Conservation (phyloP, 352 stramenopile genomes). For the Thraustotheca clavata region DNA sequence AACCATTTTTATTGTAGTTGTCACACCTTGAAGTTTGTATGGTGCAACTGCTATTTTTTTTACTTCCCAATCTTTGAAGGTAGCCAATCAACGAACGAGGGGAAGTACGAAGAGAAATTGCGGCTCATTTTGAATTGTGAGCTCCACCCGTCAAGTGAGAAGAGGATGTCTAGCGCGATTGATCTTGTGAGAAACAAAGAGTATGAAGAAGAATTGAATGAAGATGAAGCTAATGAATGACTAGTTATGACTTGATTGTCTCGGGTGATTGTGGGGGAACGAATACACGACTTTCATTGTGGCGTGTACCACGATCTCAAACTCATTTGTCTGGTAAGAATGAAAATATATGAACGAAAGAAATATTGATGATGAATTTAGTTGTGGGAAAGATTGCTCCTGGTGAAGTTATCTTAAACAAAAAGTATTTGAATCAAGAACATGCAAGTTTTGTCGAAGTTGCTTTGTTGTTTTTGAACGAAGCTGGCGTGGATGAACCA, state of each 20-base stretch:
- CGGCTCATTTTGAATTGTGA: constrained; percentile 2
- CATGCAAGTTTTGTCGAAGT: constrained; percentile 81
- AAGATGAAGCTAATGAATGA: background rate
- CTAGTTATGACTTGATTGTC: constrained; percentile 55
- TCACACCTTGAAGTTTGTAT: constrained; percentile 13
- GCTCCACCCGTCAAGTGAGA: background rate
- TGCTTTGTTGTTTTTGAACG: constrained; percentile 89
- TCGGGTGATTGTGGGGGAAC: constrained; percentile 95
- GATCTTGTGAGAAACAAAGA: background rate
- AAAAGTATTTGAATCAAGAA: constrained; percentile 83
- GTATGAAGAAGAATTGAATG: background rate
- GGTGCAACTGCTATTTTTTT: constrained; percentile 1
- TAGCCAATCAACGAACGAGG: background rate
- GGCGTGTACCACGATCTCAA: constrained; percentile 54
- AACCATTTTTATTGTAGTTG: background rate
- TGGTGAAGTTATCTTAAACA: constrained; percentile 74
- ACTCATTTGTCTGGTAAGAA: constrained; percentile 46
- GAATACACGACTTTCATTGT: constrained; percentile 92
- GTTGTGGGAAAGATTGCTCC: constrained; percentile 52
- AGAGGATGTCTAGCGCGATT: background rate
- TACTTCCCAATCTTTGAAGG: background rate
- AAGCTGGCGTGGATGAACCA: constrained; percentile 70
- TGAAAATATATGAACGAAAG: no score
- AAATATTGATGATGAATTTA: constrained; percentile 2
- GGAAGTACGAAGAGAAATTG: background rate